Conservation (phyloP, 1,139 yeast species). For the Suhomyces maxii region DNA sequence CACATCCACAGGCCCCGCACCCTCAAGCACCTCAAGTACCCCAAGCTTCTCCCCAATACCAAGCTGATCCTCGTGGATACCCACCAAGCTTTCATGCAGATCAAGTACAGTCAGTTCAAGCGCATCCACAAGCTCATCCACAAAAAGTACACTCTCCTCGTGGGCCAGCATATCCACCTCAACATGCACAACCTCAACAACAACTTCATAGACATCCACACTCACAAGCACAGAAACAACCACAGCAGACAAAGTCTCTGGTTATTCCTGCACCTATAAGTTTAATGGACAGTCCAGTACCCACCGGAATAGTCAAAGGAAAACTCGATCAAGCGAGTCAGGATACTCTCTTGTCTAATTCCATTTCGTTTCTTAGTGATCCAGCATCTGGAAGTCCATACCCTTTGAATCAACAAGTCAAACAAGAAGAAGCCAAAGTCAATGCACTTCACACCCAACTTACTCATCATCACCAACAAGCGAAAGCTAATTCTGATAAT, state of each 20-base stretch:
- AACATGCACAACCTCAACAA: too few species aligned
- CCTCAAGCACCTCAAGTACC: neutral
- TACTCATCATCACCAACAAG: conserved; percentile 39
- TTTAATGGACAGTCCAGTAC: conserved; percentile 19
- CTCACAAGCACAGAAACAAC: neutral
- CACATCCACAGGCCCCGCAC: neutral
- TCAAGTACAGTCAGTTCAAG: neutral
- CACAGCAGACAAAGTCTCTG: neutral
- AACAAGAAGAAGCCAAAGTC: conserved; percentile 21
- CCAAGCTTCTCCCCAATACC: neutral
- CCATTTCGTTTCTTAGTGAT: conserved; percentile 9
- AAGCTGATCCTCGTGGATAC: too few species aligned
- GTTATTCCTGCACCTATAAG: conserved; percentile 1
- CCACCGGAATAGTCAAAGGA: neutral
- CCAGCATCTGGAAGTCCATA: neutral
- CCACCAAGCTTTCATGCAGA: too few species aligned
- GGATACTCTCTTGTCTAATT: conserved; percentile 22
- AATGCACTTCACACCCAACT: conserved; percentile 36
- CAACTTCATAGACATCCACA: neutral
- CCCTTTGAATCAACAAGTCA: conserved; percentile 5
- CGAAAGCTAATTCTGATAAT: conserved; percentile 35
- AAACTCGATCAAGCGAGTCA: neutral
- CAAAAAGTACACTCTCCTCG: neutral
- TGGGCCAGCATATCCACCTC: neutral
- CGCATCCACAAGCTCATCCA: neutral